A percentile compares a stretch with the other conserved stretches of the same genome.
phyloP scores from a whole-genome alignment of 139 green algal genomes.

The Mychonastes homosphaera region DNA sequence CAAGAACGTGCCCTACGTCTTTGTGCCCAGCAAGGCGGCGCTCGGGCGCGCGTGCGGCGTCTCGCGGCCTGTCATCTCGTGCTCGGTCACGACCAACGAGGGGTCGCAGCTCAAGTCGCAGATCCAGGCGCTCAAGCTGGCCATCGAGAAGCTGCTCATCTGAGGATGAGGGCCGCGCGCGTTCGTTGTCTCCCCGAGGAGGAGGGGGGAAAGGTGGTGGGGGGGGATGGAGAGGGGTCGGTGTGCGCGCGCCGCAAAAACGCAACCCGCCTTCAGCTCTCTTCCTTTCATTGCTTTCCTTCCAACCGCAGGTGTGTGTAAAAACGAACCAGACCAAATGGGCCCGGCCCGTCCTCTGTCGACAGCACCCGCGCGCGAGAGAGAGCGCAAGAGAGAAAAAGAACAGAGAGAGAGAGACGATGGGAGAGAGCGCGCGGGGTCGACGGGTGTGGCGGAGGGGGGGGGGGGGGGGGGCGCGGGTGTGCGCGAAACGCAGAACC shows the following conservation, averaged over 20 bases:
- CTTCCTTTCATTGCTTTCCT: too few species aligned
- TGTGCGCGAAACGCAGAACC: not conserved
- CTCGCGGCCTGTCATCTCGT: conserved; percentile 84
- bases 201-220: not conserved
- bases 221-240: too few species aligned
- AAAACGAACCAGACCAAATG: too few species aligned
- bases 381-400: too few species aligned
- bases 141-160: conserved; percentile 97
- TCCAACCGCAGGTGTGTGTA: too few species aligned
- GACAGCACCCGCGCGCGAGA: too few species aligned
- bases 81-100: conserved; percentile 94
- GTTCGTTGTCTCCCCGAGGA: too few species aligned
- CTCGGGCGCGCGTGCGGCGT: conserved; percentile 96
- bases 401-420: not conserved
- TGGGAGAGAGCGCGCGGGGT: not conserved
- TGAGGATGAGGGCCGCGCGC: too few species aligned
- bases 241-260: too few species aligned
- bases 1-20: conserved; percentile 99
- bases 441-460: not conserved
- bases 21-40: conserved; percentile 92
- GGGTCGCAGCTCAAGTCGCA: conserved; percentile 93
- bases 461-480: too few species aligned
- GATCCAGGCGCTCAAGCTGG: conserved; percentile 80
- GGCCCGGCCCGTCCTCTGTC: too few species aligned
- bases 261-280: too few species aligned